Conservation (phyloP, 1,284 basidiomycete genomes). For the Sporisorium reilianum region DNA sequence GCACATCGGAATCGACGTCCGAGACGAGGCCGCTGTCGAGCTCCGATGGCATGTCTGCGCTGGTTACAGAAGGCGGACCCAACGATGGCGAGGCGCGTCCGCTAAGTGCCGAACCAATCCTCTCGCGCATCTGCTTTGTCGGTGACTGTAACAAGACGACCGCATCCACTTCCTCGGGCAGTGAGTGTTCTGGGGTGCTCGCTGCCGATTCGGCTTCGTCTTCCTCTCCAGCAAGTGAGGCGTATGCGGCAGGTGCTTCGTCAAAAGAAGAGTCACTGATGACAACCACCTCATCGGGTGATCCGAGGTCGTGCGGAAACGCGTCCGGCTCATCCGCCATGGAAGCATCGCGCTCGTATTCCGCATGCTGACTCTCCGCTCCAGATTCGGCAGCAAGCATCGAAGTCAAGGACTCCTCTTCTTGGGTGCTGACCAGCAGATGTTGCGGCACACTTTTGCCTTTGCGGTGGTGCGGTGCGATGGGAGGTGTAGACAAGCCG, state of each 20-base stretch:
- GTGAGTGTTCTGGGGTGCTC: neutral
- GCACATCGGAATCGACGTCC: conserved; percentile 10
- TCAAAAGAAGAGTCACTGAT: conserved; percentile 20
- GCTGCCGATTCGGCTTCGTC: no score
- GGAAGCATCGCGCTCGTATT: neutral
- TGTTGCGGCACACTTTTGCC: conserved; percentile 5
- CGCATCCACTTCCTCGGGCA: neutral
- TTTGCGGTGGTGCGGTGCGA: conserved; percentile 13
- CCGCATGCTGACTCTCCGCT: neutral
- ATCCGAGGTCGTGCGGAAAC: neutral
- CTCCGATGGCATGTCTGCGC: neutral
- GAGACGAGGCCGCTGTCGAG: conserved; percentile 7
- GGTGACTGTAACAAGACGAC: neutral
- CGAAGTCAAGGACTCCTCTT: conserved; percentile 18
- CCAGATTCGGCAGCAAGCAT: conserved; percentile 6
- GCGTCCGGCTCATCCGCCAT: neutral
- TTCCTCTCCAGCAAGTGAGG: no score
- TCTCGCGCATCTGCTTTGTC: neutral
- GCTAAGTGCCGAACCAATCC: neutral
- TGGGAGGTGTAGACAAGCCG: conserved; percentile 9
- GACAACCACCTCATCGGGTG: conserved; percentile 14
- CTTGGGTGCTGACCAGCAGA: conserved; percentile 21
- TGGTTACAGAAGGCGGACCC: neutral
- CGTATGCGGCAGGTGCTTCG: neutral
- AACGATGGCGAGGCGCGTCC: neutral